These are phyloP conservation scores for Rhizomucor pusillus DNA, from an alignment of 371 early-diverging fungal genomes.

Conservation along the genomic window DNA sequence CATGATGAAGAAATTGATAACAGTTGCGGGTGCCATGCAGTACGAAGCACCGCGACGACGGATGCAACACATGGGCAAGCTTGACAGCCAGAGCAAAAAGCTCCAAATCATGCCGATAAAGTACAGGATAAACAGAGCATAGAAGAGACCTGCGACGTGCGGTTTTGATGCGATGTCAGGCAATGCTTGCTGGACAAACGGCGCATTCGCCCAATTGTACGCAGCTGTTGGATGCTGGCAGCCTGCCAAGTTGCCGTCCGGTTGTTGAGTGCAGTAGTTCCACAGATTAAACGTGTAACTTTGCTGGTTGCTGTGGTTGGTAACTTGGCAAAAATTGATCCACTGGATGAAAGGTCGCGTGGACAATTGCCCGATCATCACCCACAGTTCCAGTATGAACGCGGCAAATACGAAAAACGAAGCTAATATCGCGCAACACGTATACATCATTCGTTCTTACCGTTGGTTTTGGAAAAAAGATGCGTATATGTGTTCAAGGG, in stretches of 20 bases:
- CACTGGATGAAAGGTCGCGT: conserved; percentile 16
- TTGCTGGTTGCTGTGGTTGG: conserved; percentile 10
- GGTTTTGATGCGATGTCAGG: conserved; percentile 9
- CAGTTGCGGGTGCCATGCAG: conserved; percentile 20
- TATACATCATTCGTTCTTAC: neutral
- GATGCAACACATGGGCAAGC: conserved; percentile 26
- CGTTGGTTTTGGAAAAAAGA: neutral
- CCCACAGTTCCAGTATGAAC: conserved; percentile 28
- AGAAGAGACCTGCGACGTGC: conserved; percentile 28
- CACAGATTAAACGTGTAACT: conserved; percentile 26
- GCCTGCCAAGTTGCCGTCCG: neutral
- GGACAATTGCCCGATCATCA: conserved; percentile 29
- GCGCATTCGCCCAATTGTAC: conserved; percentile 34
- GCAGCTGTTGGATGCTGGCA: conserved; percentile 16
- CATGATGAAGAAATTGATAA: conserved; percentile 29
- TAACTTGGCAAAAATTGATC: conserved; percentile 23
- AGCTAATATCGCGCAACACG: conserved; percentile 9
- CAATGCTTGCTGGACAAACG: conserved; percentile 13
- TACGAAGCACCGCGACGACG: conserved; percentile 17
- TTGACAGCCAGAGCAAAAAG: conserved; percentile 29
- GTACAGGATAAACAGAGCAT: conserved; percentile 13
- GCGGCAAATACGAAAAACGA: conserved; percentile 23
- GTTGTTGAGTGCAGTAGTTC: conserved; percentile 13
- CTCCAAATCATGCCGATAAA: conserved; percentile 29
- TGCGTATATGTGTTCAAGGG: no score